Conservation (phyloP, 768 basidiomycete genomes). For the Tulasnella sp. region DNA sequence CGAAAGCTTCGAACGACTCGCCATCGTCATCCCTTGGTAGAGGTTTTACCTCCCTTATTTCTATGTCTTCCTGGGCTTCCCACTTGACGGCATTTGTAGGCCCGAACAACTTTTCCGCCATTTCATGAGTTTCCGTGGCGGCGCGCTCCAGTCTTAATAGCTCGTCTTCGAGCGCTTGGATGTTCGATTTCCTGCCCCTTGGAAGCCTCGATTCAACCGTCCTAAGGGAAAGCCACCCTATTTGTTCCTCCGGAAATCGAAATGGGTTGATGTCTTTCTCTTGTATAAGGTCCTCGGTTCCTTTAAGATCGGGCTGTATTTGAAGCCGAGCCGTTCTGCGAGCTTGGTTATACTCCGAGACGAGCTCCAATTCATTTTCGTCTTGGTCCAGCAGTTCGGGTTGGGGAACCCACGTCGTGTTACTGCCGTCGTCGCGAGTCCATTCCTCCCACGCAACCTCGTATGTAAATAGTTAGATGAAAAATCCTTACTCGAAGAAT, state of each 20-base stretch:
- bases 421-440: background rate
- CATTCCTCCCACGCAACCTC: background rate
- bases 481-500: too few species aligned
- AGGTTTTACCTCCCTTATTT: background rate
- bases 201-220: background rate
- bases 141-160: background rate
- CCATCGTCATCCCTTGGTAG: background rate
- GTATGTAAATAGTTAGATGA: background rate
- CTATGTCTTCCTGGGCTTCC: background rate
- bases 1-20: background rate
- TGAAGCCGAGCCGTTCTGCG: background rate
- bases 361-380: background rate
- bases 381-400: background rate
- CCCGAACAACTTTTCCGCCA: background rate
- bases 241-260: background rate
- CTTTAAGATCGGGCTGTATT: background rate
- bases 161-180: background rate
- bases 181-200: background rate
- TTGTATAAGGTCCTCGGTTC: background rate
- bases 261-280: conserved; percentile 7
- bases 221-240: background rate
- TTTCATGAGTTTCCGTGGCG: background rate
- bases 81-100: background rate
- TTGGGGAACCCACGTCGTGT: background rate
- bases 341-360: background rate